Conservation (phyloP, 352 stramenopile species). For the Pythium sukuiense region DNA sequence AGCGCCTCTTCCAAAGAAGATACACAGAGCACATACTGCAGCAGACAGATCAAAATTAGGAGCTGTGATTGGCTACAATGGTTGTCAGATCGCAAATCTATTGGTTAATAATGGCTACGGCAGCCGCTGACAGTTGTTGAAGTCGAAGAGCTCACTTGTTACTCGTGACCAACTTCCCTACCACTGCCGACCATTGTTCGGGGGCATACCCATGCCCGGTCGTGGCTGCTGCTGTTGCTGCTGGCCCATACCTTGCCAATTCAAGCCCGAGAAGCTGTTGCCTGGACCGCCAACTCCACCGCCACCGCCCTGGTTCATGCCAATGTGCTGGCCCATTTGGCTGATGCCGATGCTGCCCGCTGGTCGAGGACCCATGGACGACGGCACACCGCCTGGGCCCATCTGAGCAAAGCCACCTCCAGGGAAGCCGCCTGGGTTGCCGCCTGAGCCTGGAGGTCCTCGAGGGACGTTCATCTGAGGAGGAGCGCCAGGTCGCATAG, state of each 20-base stretch:
- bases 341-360: slow-evolving; percentile 77
- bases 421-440: slow-evolving; percentile 23
- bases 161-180: slow-evolving; percentile 1
- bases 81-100: neutral
- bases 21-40: slow-evolving; percentile 2
- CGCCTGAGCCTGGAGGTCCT: slow-evolving; percentile 24
- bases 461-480: slow-evolving; percentile 37
- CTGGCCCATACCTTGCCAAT: slow-evolving; percentile 78
- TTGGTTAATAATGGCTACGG: slow-evolving; percentile 7
- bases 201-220: slow-evolving; percentile 53
- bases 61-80: slow-evolving; percentile 5
- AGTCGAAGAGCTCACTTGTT: neutral
- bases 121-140: neutral
- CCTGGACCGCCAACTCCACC: slow-evolving; percentile 31
- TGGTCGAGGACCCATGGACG: slow-evolving; percentile 46
- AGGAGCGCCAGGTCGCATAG: slow-evolving; percentile 32
- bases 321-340: slow-evolving; percentile 73
- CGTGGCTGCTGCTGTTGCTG: slow-evolving; percentile 34
- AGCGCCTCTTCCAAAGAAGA: slow-evolving; percentile 6
- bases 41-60: neutral
- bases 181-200: slow-evolving; percentile 50
- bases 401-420: slow-evolving; percentile 48
- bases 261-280: slow-evolving; percentile 83
- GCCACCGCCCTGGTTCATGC: slow-evolving; percentile 54
- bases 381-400: slow-evolving; percentile 35